A percentile compares a stretch with the other conserved stretches of the same genome.
These are phyloP conservation scores for Phytophthora multivora DNA, from an alignment of 352 stramenopile genomes.

Conservation along the genomic window DNA sequence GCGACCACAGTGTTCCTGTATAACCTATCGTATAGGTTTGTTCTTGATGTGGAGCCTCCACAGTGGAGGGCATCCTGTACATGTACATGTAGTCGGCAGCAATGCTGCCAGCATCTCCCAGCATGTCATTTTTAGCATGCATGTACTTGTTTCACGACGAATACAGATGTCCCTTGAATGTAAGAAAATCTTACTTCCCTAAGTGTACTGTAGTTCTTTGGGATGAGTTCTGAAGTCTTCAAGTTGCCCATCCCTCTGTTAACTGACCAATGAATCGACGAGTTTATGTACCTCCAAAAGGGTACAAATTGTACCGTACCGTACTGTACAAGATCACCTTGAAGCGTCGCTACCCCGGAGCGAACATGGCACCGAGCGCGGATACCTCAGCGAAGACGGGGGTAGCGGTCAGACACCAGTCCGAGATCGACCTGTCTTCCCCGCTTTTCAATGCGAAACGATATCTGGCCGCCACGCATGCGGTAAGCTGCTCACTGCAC, in stretches of 20 bases:
- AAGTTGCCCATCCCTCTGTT: conserved; percentile 14
- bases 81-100: too few relatives aligned
- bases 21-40: too few relatives aligned
- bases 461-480: conserved; percentile 70
- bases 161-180: too few relatives aligned
- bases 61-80: too few relatives aligned
- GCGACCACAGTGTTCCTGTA: too few relatives aligned
- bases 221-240: conserved; percentile 3
- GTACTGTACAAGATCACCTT: background rate
- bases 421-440: conserved; percentile 65
- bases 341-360: conserved; percentile 12
- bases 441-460: conserved; percentile 58
- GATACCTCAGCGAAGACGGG: conserved; percentile 5
- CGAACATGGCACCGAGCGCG: conserved; percentile 10
- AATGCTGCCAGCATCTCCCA: too few relatives aligned
- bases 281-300: too few relatives aligned
- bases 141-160: too few relatives aligned
- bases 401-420: background rate
- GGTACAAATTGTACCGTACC: too few relatives aligned
- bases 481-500: conserved; percentile 38
- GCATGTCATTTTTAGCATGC: too few relatives aligned
- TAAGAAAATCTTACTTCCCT: background rate
- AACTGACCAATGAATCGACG: background rate
- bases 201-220: too few relatives aligned
- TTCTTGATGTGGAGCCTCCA: too few relatives aligned